Conservation (phyloP, 2,329 filamentous ascomycete species). For the Dothistroma septosporum region DNA sequence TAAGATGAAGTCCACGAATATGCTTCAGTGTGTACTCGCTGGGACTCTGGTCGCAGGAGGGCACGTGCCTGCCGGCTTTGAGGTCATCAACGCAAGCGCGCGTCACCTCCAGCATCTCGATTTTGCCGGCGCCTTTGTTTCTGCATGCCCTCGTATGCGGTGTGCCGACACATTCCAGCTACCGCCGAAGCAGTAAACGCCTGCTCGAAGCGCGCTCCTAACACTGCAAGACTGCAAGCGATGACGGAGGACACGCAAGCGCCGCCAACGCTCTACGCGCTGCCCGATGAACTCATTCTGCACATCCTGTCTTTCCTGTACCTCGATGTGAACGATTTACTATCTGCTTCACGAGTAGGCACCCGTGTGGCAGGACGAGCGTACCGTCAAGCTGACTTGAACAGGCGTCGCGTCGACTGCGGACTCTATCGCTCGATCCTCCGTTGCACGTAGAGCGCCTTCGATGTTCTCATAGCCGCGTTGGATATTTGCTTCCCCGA, state of each 20-base stretch:
- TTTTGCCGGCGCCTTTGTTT: background rate
- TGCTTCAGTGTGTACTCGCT: background rate
- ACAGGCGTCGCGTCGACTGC: constrained; percentile 60
- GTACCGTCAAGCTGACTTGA: constrained; percentile 7
- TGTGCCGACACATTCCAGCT: background rate
- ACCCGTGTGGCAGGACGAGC: background rate
- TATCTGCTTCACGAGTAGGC: constrained; percentile 40
- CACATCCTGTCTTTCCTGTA: constrained; percentile 43
- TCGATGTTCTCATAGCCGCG: constrained; percentile 51
- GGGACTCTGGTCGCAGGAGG: background rate
- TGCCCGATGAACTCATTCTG: constrained; percentile 45
- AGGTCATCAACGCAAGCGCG: background rate
- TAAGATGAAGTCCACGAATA: background rate
- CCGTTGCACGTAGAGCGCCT: constrained; percentile 62
- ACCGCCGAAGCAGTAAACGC: background rate
- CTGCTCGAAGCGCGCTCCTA: background rate
- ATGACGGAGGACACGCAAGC: background rate
- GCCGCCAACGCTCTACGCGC: background rate
- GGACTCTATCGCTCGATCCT: constrained; percentile 60
- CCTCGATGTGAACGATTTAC: constrained; percentile 46
- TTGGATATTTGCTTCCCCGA: constrained; percentile 55
- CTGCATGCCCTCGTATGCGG: background rate
- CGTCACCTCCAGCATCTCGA: background rate
- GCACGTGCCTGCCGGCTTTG: background rate
- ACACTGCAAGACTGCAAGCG: background rate